These are phyloP conservation scores for Candida labiduridarum DNA, from an alignment of 1,139 yeast species.

Conservation along the genomic window DNA sequence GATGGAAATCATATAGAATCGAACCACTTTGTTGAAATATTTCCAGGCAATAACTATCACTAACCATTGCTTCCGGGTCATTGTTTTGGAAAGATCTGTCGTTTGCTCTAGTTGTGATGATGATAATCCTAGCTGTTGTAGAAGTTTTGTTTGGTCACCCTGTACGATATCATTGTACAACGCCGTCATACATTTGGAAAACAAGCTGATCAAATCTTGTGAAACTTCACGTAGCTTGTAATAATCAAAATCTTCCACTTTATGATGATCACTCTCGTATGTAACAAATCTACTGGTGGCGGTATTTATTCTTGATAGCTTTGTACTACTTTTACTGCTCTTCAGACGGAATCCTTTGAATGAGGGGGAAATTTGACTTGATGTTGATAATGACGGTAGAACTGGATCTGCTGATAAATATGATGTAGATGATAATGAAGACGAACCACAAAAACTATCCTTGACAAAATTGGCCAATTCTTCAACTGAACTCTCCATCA, in stretches of 20 bases:
- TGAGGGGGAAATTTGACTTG: background rate
- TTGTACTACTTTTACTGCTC: background rate
- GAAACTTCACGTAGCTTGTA: slow-evolving; percentile 33
- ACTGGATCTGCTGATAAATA: background rate
- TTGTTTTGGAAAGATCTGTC: slow-evolving; percentile 10
- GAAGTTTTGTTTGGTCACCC: background rate
- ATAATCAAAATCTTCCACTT: slow-evolving; percentile 28
- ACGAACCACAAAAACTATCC: slow-evolving; percentile 23
- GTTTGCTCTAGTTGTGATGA: slow-evolving; percentile 2
- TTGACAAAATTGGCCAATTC: slow-evolving; percentile 32
- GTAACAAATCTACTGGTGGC: background rate
- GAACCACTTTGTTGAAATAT: slow-evolving; percentile 34
- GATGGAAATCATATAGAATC: slow-evolving; percentile 30
- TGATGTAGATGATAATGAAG: background rate
- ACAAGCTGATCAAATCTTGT: slow-evolving; percentile 31
- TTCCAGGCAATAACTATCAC: slow-evolving; percentile 26
- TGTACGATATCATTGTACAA: slow-evolving; percentile 26
- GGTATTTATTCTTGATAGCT: background rate
- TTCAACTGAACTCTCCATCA: slow-evolving; percentile 27
- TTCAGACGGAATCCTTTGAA: background rate
- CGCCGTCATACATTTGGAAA: slow-evolving; percentile 25
- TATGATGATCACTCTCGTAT: background rate
- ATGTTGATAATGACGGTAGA: background rate
- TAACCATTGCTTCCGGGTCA: slow-evolving; percentile 1
- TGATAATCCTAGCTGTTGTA: background rate